Base-by-base conservation (phyloP, 768 basidiomycete genomes). In the Calocybe cyanea region DNA sequence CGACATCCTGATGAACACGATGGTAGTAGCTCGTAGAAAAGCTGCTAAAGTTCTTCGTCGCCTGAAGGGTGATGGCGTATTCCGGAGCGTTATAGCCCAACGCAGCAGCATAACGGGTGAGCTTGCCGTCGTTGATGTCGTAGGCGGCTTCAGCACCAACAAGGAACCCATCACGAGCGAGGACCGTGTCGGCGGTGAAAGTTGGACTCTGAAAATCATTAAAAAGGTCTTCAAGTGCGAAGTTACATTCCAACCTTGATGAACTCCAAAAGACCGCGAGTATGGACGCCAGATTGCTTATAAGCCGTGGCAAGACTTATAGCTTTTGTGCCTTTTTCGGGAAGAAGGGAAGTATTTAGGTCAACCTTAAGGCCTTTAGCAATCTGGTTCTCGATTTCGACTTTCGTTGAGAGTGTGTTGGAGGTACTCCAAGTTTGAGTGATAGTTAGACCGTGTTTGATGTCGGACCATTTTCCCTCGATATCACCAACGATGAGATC, bases 11-110 rank as follows among this genome's bases (percentile, higher is more conserved):
- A 66, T 76, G 87, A 64, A 96, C 92, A 51, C 87, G 87, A 81
- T 99, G 96, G 79, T 97, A 98, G 81, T 98, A 99, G 67, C 87
- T 90, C 49, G 95, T 96, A 43, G 87, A 77, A 76, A 93, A 97
- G 59, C 84, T 85, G 65, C 84, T 87, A 66, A 96, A 70, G 80
- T 96, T 98, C 76, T 89, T 87, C 63, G 97, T 81, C 55, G 87
- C 92, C 70, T 97, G 94, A 49, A 98, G 55, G 62, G 94, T 92
- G 65, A 97, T 81, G 50, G 93, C 87, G 67, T 94, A 95, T 65
- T 97, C 91, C 25, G 94, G 91, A 33, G 95, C 94, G 62, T 89
- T 92, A 82, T 87, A 98, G 58, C 95, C 96, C 57, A 90, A 64
- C 43, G 93, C 95, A 56, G 87, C 79, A 45, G 92, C 86, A 71